A percentile compares a stretch with the other conserved stretches of the same genome.
phyloP scores from a whole-genome alignment of 768 basidiomycete species.

The Plicaturopsis crispa region DNA sequence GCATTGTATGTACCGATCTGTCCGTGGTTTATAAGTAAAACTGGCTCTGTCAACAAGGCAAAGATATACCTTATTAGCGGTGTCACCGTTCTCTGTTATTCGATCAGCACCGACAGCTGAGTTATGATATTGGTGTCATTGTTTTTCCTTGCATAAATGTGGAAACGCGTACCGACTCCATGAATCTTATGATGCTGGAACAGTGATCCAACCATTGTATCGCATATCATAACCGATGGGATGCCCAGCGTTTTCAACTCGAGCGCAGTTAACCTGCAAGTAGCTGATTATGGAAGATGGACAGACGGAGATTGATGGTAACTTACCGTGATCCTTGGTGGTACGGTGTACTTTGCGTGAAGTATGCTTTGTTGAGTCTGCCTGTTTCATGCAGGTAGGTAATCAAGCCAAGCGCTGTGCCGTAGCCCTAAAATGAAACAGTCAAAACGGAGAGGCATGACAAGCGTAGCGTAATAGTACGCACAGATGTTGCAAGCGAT shows the following conservation, averaged over 20 bases:
- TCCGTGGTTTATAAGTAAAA: constrained; percentile 1
- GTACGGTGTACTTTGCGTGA: constrained; percentile 91
- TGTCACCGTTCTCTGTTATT: constrained; percentile 90
- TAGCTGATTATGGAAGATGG: constrained; percentile 4
- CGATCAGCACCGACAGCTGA: constrained; percentile 83
- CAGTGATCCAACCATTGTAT: constrained; percentile 94
- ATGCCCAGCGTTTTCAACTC: constrained; percentile 82
- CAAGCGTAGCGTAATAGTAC: too few relatives aligned
- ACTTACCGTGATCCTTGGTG: constrained; percentile 81
- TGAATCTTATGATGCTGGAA: constrained; percentile 85
- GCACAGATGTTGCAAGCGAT: constrained; percentile 85
- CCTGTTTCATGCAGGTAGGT: constrained; percentile 78
- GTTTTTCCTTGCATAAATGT: neutral
- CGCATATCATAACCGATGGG: constrained; percentile 91
- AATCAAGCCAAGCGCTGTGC: constrained; percentile 91
- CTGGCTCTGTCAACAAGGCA: constrained; percentile 5
- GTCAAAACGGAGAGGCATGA: neutral
- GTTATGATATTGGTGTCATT: neutral
- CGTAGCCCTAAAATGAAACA: constrained; percentile 67
- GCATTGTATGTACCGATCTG: constrained; percentile 94
- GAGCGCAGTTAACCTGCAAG: constrained; percentile 73
- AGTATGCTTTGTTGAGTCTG: constrained; percentile 78
- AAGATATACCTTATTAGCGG: constrained; percentile 78
- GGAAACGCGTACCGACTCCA: constrained; percentile 53
- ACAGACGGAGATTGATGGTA: neutral